Evolutionary conservation across 805 yeast genomes (phyloP), one percentile per base, ranked within the genome.

Genomic region (Hagleromyces aurorensis): DNA sequence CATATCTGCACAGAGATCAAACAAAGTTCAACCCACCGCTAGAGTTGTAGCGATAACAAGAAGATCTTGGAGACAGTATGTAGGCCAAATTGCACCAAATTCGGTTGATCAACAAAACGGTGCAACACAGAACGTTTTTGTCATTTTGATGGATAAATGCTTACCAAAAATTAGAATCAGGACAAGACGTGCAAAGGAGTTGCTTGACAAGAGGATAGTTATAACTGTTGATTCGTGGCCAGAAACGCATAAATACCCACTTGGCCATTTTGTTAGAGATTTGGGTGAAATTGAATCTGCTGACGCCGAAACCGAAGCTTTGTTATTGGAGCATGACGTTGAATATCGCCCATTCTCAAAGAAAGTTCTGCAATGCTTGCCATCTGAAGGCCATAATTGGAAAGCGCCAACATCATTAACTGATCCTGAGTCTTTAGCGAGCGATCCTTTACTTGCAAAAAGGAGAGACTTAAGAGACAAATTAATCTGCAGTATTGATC

Each of bases 211-310:
- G 54, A 77, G 97, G 56, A 82, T 91, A 31, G 94, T 93, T 6
- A 77, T 89, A 13, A 84, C 94, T 0, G 78, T 93, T 23, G 99
- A 91, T 52, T 70, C 86, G 7, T 91, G 99, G 99, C 82, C 94
- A 1, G 61, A 76, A 1, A 67, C 72, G 36, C 81, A 94, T 5
- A 78, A 82, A 36, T 75, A 73, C 41, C 98, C 99, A 4, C 81
- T 81, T 48, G 99, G 98, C 6, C 99, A 91, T 58, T 89, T 84
- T 52, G 89, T 91, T 3, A 72, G 96, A 46, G 69, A 78, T 23
- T 67, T 91, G 18, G 99, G 99, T 40, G 87, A 73, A 12, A 73
- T 89, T 28, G 99, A 91, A 59, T 77, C 86, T 36, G 83, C 82
- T 27, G 83, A 79, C 47, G 97, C 98, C 2, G 99, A 91, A 60